Conservation (phyloP, 2,329 filamentous ascomycete genomes). For the Xylaria digitata region DNA sequence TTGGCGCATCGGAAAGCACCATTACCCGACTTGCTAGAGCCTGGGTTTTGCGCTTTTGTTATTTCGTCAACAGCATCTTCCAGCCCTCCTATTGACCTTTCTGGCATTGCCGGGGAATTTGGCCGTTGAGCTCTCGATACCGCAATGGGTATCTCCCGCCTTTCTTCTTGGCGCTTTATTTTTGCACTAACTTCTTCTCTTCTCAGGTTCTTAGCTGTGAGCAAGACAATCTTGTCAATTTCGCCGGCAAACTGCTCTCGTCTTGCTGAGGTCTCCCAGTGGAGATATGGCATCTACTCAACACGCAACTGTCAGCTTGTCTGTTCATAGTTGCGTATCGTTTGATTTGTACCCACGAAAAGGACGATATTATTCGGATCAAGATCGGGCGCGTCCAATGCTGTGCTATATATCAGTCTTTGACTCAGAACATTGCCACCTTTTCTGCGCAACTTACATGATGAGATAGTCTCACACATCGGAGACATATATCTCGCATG, state of each 20-base stretch:
- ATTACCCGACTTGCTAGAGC: no score
- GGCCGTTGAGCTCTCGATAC: no score
- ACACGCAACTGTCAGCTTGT: not conserved
- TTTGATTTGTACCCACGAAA: constrained; percentile 38
- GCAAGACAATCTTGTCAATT: constrained; percentile 42
- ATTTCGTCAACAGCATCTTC: not conserved
- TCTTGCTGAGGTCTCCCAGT: constrained; percentile 49
- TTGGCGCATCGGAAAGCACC: constrained; percentile 26
- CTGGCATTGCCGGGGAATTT: not conserved
- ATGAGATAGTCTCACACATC: constrained; percentile 50
- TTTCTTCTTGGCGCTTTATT: not conserved
- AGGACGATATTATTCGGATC: constrained; percentile 41
- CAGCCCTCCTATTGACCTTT: constrained; percentile 4
- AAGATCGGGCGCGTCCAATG: constrained; percentile 13
- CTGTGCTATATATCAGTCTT: constrained; percentile 17
- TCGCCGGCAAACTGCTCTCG: constrained; percentile 38
- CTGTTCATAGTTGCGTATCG: not conserved
- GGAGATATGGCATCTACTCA: constrained; percentile 54
- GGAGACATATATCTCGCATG: constrained; percentile 54
- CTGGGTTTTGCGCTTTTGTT: no score
- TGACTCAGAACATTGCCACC: not conserved
- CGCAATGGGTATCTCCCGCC: not conserved
- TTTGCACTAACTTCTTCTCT: not conserved
- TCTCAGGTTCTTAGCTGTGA: not conserved
- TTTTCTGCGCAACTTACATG: constrained; percentile 24